Conservation (phyloP, 192 early-diverging fungal species). For the Podila verticillata region DNA sequence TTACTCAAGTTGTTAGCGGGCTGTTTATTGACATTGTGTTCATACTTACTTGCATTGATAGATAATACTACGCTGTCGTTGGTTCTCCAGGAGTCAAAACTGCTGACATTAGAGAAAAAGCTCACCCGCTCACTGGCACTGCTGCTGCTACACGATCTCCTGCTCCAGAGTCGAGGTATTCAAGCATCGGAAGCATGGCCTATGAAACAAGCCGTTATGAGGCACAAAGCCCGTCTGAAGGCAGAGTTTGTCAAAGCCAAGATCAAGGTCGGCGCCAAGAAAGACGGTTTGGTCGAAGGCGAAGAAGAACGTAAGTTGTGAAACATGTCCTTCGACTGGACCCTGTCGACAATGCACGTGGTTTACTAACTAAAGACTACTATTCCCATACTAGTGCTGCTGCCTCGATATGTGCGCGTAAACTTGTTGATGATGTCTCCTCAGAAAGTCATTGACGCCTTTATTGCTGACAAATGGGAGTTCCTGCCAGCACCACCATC, state of each 20-base stretch:
- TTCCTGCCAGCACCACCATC: conserved; percentile 19
- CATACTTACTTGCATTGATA: not conserved
- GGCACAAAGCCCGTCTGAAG: conserved; percentile 73
- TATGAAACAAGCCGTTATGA: conserved; percentile 73
- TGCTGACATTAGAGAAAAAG: conserved; percentile 61
- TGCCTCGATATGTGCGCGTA: conserved; percentile 90
- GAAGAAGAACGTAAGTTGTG: conserved; percentile 59
- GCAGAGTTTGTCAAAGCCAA: conserved; percentile 84
- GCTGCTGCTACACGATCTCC: conserved; percentile 87
- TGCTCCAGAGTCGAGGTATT: conserved; percentile 81
- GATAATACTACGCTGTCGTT: conserved; percentile 61
- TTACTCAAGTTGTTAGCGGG: not conserved
- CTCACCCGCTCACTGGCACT: conserved; percentile 58
- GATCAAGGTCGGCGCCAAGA: conserved; percentile 68
- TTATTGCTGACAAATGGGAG: conserved; percentile 28
- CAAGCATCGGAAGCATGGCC: conserved; percentile 63
- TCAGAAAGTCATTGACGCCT: conserved; percentile 68
- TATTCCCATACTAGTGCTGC: conserved; percentile 49
- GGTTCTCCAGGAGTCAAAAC: conserved; percentile 60
- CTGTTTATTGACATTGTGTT: not conserved
- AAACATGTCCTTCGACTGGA: conserved; percentile 5
- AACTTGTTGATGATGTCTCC: conserved; percentile 83
- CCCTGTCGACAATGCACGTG: too few relatives aligned
- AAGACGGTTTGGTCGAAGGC: conserved; percentile 64
- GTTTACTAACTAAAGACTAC: not conserved